These are phyloP conservation scores for Neurospora sp. DNA, from an alignment of 495 filamentous ascomycete genomes.

Conservation along the genomic window DNA sequence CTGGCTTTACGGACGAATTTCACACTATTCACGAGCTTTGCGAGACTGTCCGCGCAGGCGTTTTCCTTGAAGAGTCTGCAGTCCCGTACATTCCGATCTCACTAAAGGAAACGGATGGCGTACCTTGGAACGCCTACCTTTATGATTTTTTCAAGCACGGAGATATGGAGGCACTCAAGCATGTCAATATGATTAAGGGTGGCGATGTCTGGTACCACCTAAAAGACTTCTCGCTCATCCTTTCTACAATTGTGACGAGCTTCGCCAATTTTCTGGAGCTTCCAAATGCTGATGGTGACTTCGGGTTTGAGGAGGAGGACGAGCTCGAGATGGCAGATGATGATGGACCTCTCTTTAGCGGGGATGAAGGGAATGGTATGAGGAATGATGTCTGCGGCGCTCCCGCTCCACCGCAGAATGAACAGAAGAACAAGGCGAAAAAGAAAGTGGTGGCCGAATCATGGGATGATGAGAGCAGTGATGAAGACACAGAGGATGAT, in stretches of 20 bases:
- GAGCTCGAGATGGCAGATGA: conserved; percentile 26
- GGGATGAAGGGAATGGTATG: background rate
- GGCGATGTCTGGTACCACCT: conserved; percentile 59
- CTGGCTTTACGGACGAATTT: conserved; percentile 54
- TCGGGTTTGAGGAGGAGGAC: background rate
- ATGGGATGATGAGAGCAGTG: conserved; percentile 14
- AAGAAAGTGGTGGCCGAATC: conserved; percentile 20
- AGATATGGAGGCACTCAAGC: conserved; percentile 41
- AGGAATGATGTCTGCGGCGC: background rate
- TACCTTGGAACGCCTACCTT: conserved; percentile 59
- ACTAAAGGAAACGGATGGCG: conserved; percentile 35
- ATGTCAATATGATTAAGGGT: conserved; percentile 48
- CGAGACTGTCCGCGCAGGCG: conserved; percentile 46
- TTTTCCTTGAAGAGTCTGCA: conserved; percentile 63
- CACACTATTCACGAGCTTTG: conserved; percentile 53
- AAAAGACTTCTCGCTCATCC: conserved; percentile 59
- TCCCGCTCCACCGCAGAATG: background rate
- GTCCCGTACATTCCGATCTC: conserved; percentile 54
- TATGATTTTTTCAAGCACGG: conserved; percentile 70
- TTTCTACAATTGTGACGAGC: conserved; percentile 54
- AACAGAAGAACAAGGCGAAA: conserved; percentile 2
- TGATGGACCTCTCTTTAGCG: conserved; percentile 28
- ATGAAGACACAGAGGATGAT: conserved; percentile 6
- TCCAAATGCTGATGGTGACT: conserved; percentile 24
- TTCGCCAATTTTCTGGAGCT: conserved; percentile 37